Evolutionary conservation across 2,329 filamentous ascomycete genomes (phyloP).

Genomic region (Neofusicoccum sp.): DNA sequence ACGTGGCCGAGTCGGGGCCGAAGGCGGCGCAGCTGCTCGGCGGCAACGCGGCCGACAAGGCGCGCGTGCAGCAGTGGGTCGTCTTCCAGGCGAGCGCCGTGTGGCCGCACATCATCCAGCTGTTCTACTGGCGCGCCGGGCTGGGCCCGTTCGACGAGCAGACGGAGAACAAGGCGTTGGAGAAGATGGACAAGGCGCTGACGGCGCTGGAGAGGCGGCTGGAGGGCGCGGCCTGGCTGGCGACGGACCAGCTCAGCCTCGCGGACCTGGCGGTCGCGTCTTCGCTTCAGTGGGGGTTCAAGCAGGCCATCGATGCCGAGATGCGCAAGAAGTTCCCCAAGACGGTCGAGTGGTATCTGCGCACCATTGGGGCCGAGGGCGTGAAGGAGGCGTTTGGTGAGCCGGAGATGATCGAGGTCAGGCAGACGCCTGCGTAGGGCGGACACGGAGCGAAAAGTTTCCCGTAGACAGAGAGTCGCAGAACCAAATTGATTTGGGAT

Average conservation of each 20-base stretch:
- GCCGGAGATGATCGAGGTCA: not conserved
- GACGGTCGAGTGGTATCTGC: slow-evolving; percentile 25
- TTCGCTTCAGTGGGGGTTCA: slow-evolving; percentile 22
- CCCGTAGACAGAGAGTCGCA: not conserved
- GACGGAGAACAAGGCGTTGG: slow-evolving; percentile 19
- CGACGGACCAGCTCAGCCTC: slow-evolving; percentile 23
- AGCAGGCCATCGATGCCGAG: slow-evolving; percentile 23
- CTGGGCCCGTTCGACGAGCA: slow-evolving; percentile 22
- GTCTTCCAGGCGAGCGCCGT: slow-evolving; percentile 21
- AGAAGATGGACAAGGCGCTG: slow-evolving; percentile 20
- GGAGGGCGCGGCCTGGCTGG: slow-evolving; percentile 18
- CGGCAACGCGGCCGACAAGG: slow-evolving; percentile 39
- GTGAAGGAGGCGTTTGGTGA: slow-evolving; percentile 23
- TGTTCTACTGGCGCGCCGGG: slow-evolving; percentile 20
- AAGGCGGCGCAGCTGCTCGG: slow-evolving; percentile 47
- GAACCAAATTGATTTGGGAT: not conserved
- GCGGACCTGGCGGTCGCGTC: slow-evolving; percentile 27
- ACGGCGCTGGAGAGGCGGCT: slow-evolving; percentile 22
- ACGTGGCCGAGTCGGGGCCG: slow-evolving; percentile 48
- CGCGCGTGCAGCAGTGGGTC: slow-evolving; percentile 48
- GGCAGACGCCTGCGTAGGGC: not conserved
- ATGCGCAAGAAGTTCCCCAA: slow-evolving; percentile 21
- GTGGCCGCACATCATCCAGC: slow-evolving; percentile 16
- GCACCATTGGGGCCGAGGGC: slow-evolving; percentile 22
- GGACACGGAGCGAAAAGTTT: not conserved